These are phyloP conservation scores for Arachnomyces sp. DNA, from an alignment of 2,329 filamentous ascomycete species.

Conservation along the genomic window DNA sequence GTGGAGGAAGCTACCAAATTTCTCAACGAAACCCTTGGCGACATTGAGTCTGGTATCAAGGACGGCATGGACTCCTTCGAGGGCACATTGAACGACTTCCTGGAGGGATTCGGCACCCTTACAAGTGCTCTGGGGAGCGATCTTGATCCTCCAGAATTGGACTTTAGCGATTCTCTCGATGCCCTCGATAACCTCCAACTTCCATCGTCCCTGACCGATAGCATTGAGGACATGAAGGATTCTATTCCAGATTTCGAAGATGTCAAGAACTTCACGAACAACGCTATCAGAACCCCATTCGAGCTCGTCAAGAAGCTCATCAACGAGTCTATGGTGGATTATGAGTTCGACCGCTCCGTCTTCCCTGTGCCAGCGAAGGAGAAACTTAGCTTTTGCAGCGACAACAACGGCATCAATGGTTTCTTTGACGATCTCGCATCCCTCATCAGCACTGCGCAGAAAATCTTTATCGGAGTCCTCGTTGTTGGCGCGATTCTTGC, in stretches of 20 bases:
- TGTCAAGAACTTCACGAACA: conserved; percentile 72
- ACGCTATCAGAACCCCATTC: conserved; percentile 70
- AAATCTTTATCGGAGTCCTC: conserved; percentile 68
- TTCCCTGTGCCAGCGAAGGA: conserved; percentile 82
- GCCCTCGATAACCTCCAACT: conserved; percentile 64
- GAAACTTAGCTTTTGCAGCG: conserved; percentile 76
- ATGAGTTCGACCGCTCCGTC: conserved; percentile 65
- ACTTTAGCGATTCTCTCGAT: conserved; percentile 57
- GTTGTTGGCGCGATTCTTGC: conserved; percentile 61
- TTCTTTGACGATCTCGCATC: conserved; percentile 71
- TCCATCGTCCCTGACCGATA: conserved; percentile 57
- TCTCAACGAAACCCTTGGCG: conserved; percentile 48
- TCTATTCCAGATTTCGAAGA: conserved; percentile 76
- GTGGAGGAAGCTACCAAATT: conserved; percentile 53
- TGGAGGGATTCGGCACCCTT: conserved; percentile 49
- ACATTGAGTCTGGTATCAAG: conserved; percentile 39
- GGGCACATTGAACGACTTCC: conserved; percentile 45
- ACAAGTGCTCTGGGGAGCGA: conserved; percentile 41
- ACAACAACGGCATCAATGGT: conserved; percentile 68
- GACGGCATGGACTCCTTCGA: conserved; percentile 42
- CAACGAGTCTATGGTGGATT: conserved; percentile 61
- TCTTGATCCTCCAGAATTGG: conserved; percentile 44
- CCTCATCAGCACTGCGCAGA: conserved; percentile 60
- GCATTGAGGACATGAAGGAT: conserved; percentile 63
- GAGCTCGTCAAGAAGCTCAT: conserved; percentile 66